Base-by-base conservation (phyloP, 1,284 basidiomycete genomes). In the Thecaphora thlaspeos region DNA sequence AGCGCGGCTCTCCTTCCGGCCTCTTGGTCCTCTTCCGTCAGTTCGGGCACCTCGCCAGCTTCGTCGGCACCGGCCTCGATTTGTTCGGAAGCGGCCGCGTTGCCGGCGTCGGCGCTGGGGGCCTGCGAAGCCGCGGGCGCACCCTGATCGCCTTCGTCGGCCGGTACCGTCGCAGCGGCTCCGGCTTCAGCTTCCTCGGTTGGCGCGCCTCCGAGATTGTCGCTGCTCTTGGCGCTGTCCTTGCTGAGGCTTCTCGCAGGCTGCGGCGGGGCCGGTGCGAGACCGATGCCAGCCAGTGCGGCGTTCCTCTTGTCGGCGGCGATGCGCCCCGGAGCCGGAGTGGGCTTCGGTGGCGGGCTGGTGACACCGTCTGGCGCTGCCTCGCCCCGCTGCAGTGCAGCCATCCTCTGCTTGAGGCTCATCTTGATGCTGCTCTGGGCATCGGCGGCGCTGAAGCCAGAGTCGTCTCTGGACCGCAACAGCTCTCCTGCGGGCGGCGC, bases 361-460 rank as follows among this genome's bases (percentile, higher is more conserved):
- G 23, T 38, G 37, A 48, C 23, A 36, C 7, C 17, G 21, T 26
- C 46, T 48, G 19, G 21, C 15, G 32, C 32, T 34, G 10, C 10
- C 32, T 73, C 66, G 17, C 61, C 59, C n/a, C 72, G 66, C 30
- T 75, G 75, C 18, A 77, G 59, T 7, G 75, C 75, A 10, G 75
- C 74, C 75, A 77, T 77, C 23, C 75, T 60, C 24, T 77, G 74
- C 50, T 77, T 77, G 32, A 77, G 50, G 34, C 69, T 71, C 68
- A 76, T 70, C 53, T 76, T 74, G 59, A 77, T 77, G 32, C 68
- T 71, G 48, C 62, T 73, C 46, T 73, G 57, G 2, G 75, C 75
- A 48, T 77, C 75, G 11, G 71, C 71, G 22, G 71, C 70, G n/a
- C 57, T 64, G 51, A 73, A 72, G 10, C 54, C 65, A 2, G 50